phyloP scores from a whole-genome alignment of 1,139 yeast genomes.

The Nadsonia commutata region DNA sequence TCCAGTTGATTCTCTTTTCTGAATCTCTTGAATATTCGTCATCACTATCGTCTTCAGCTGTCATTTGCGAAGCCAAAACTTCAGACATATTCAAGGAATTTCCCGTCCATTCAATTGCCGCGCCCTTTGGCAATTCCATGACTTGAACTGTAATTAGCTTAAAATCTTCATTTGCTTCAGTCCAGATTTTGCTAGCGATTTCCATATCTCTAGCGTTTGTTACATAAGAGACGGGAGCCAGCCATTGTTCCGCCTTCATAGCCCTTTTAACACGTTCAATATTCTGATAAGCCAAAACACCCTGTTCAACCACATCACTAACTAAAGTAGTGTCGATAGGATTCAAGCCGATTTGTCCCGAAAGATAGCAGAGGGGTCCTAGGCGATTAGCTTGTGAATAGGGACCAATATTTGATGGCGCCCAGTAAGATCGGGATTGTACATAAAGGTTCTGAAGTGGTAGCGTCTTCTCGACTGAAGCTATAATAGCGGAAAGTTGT shows the following conservation, averaged over 20 bases:
- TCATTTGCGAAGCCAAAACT: neutral
- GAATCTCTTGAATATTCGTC: neutral
- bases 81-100: neutral
- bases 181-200: neutral
- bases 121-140: slow-evolving; percentile 48
- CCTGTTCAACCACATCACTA: slow-evolving; percentile 18
- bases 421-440: slow-evolving; percentile 91
- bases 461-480: slow-evolving; percentile 9
- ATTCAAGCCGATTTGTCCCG: slow-evolving; percentile 83
- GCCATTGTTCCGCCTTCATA: slow-evolving; percentile 28
- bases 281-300: slow-evolving; percentile 57
- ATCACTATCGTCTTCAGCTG: neutral
- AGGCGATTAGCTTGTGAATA: slow-evolving; percentile 70
- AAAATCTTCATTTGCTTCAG: slow-evolving; percentile 6
- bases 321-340: slow-evolving; percentile 48
- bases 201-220: neutral
- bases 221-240: slow-evolving; percentile 8
- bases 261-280: slow-evolving; percentile 43
- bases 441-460: slow-evolving; percentile 53
- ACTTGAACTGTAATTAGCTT: slow-evolving; percentile 37
- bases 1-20: neutral
- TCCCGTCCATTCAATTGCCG: slow-evolving; percentile 61
- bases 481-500: slow-evolving; percentile 36
- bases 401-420: slow-evolving; percentile 96
- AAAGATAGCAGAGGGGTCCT: slow-evolving; percentile 42